Evolutionary conservation across 257 asterid species (phyloP).

Genomic region (Solanum virginianum): DNA sequence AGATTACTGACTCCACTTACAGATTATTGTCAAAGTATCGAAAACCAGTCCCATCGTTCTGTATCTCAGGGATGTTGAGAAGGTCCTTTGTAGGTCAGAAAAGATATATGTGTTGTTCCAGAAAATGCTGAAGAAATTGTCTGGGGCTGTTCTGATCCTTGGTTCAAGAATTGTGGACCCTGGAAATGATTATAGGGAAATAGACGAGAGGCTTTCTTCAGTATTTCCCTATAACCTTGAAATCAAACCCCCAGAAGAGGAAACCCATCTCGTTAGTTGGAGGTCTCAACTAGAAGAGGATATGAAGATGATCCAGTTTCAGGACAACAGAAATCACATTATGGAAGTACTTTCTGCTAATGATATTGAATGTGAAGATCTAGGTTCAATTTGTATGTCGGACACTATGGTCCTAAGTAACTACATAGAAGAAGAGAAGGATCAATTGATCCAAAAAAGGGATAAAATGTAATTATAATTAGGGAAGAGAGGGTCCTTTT

Average conservation of each 20-base stretch:
- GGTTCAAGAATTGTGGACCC: slow-evolving; percentile 61
- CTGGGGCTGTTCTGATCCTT: slow-evolving; percentile 67
- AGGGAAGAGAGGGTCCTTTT: too few relatives aligned
- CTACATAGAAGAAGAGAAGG: slow-evolving; percentile 79
- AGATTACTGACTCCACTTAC: slow-evolving; percentile 1
- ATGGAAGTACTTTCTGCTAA: slow-evolving; percentile 74
- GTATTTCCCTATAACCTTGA: slow-evolving; percentile 74
- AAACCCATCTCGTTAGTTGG: slow-evolving; percentile 65
- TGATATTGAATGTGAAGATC: slow-evolving; percentile 75
- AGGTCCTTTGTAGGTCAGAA: slow-evolving; percentile 46
- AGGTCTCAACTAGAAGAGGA: slow-evolving; percentile 76
- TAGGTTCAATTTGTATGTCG: slow-evolving; percentile 57
- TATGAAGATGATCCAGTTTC: slow-evolving; percentile 65
- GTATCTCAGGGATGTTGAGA: slow-evolving; percentile 75
- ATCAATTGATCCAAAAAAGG: too few relatives aligned
- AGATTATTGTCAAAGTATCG: slow-evolving; percentile 64
- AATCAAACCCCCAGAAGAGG: slow-evolving; percentile 76
- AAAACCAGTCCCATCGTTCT: slow-evolving; percentile 48
- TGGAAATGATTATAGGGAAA: slow-evolving; percentile 29
- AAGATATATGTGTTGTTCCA: slow-evolving; percentile 47
- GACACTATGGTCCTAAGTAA: slow-evolving; percentile 66
- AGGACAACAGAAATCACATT: slow-evolving; percentile 74
- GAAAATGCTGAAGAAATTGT: slow-evolving; percentile 64
- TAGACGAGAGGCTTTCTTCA: slow-evolving; percentile 58
- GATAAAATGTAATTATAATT: too few relatives aligned